These are phyloP conservation scores for Trichoderma simmonsii DNA, from an alignment of 2,329 filamentous ascomycete species.

Conservation along the genomic window DNA sequence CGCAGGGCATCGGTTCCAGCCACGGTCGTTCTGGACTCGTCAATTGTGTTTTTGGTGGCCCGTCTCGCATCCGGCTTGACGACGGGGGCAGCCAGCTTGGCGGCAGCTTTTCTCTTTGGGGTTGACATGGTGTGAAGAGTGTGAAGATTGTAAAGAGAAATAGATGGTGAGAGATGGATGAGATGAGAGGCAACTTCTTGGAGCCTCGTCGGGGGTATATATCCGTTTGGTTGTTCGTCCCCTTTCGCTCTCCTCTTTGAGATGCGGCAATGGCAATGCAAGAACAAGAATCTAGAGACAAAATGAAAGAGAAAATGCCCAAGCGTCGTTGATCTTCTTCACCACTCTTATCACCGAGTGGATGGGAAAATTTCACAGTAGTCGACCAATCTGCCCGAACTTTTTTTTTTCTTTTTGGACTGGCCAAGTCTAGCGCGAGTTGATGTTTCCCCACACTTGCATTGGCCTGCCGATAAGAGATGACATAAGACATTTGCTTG, in stretches of 20 bases:
- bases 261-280: neutral
- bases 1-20: constrained; percentile 41
- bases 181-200: neutral
- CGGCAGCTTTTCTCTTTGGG: constrained; percentile 58
- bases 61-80: constrained; percentile 53
- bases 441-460: constrained; percentile 18
- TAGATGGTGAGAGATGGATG: neutral
- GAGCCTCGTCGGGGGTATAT: neutral
- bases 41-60: constrained; percentile 48
- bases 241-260: neutral
- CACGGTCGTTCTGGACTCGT: constrained; percentile 58
- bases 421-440: constrained; percentile 17
- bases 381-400: constrained; percentile 28
- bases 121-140: constrained; percentile 48
- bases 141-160: neutral
- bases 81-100: constrained; percentile 54
- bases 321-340: neutral
- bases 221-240: neutral
- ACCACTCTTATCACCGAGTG: constrained; percentile 16
- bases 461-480: constrained; percentile 8
- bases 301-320: neutral
- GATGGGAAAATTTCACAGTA: constrained; percentile 36
- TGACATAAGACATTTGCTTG: constrained; percentile 24
- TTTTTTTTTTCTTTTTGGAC: constrained; percentile 36
- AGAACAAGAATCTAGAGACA: neutral